Conservation (phyloP, 192 early-diverging fungal species). For the Powellomyces hirtus region DNA sequence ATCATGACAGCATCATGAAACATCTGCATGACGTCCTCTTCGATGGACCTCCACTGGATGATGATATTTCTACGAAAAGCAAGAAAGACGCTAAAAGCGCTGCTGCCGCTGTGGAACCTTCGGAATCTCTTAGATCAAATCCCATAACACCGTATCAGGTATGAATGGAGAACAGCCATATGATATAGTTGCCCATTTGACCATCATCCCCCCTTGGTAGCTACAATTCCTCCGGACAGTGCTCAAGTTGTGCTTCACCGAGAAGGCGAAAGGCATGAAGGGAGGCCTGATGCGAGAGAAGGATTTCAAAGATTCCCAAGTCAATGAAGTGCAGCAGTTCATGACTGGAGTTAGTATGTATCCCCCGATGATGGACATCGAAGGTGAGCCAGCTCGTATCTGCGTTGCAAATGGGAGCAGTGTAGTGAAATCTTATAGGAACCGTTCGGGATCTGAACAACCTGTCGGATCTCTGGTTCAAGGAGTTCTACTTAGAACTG, state of each 20-base stretch:
- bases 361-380: conserved; percentile 38
- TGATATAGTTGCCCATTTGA: no score
- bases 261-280: conserved; percentile 50
- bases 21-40: conserved; percentile 22
- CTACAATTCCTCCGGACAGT: conserved; percentile 33
- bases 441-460: conserved; percentile 31
- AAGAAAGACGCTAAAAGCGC: conserved; percentile 6
- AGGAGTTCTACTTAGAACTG: conserved; percentile 58
- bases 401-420: neutral
- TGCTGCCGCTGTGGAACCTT: neutral
- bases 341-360: conserved; percentile 21
- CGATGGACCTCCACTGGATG: conserved; percentile 16
- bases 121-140: neutral
- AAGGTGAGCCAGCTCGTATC: conserved; percentile 31
- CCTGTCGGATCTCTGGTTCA: conserved; percentile 54
- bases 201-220: conserved; percentile 5
- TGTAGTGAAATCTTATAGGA: conserved; percentile 1
- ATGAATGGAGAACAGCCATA: neutral
- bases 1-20: conserved; percentile 19
- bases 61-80: neutral
- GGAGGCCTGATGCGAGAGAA: conserved; percentile 51
- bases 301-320: conserved; percentile 50
- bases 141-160: conserved; percentile 15
- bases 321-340: conserved; percentile 41
- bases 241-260: conserved; percentile 38